Conservation (phyloP, 139 green algal species). For the Astrephomene gubernaculifera region DNA sequence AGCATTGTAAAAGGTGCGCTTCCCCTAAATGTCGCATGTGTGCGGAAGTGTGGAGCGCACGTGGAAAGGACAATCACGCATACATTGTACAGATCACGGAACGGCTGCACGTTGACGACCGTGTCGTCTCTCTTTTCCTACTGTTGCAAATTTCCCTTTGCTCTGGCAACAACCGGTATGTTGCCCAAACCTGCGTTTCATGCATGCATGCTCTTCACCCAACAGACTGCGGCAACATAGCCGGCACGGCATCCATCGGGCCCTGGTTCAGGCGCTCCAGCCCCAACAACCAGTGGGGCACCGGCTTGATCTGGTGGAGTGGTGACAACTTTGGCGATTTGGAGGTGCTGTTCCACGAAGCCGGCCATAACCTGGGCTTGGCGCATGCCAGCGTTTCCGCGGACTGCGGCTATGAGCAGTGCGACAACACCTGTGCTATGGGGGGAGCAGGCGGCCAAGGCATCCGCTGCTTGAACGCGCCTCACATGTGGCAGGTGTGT, state of each 20-base stretch:
- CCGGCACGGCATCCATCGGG: not conserved
- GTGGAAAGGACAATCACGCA: no score
- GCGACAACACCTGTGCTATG: conserved; percentile 37
- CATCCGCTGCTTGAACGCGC: conserved; percentile 35
- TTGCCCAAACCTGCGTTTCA: no score
- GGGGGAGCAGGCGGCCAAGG: not conserved
- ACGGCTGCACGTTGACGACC: no score
- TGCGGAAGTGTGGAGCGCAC: no score
- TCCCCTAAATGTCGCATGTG: no score
- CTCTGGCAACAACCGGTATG: no score
- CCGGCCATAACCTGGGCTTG: conserved; percentile 6
- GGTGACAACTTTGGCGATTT: conserved; percentile 7
- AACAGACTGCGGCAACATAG: not conserved
- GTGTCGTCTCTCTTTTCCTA: no score
- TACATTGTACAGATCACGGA: no score
- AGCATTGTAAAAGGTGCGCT: not conserved
- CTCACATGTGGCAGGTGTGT: conserved; percentile 39
- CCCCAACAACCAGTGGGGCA: not conserved
- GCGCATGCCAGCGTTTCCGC: conserved; percentile 13
- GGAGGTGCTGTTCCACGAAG: conserved; percentile 23
- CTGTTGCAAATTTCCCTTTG: no score
- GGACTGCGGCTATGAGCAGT: conserved; percentile 17
- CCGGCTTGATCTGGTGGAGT: not conserved
- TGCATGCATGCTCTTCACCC: no score
- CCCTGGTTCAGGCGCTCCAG: not conserved